These are phyloP conservation scores for Arthrobotrys conoides DNA, from an alignment of 2,329 filamentous ascomycete genomes.

Conservation along the genomic window DNA sequence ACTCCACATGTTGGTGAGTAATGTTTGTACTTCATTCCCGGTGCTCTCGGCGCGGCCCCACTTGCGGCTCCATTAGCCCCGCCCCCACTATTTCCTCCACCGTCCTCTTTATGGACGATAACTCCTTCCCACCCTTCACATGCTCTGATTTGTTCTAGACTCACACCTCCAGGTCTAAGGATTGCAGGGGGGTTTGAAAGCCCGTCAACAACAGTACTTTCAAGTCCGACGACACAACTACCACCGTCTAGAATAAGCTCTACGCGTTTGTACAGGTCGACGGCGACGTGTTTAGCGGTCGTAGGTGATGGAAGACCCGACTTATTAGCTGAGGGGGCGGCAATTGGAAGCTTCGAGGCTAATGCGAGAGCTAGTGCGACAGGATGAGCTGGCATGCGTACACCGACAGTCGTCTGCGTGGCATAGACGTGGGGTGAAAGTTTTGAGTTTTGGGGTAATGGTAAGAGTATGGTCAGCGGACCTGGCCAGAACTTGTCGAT, in stretches of 20 bases:
- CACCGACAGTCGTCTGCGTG: constrained; percentile 85
- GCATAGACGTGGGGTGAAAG: constrained; percentile 95
- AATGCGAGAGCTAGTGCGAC: constrained; percentile 91
- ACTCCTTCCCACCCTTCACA: constrained; percentile 87
- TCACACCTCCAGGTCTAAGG: constrained; percentile 87
- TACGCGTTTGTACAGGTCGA: constrained; percentile 86
- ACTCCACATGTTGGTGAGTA: constrained; percentile 93
- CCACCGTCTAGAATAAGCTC: constrained; percentile 91
- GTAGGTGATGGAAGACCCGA: constrained; percentile 95
- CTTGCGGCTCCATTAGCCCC: constrained; percentile 77
- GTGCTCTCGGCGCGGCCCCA: constrained; percentile 80
- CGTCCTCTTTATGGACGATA: constrained; percentile 39
- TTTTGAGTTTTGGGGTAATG: constrained; percentile 77
- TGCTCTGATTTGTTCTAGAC: constrained; percentile 80
- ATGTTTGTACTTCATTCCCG: constrained; percentile 99
- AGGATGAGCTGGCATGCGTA: constrained; percentile 85
- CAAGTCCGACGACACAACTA: constrained; percentile 86
- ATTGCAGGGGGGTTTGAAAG: constrained; percentile 84
- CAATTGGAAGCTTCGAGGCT: constrained; percentile 81
- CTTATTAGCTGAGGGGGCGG: constrained; percentile 93
- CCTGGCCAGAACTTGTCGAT: constrained; percentile 93
- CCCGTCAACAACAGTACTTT: constrained; percentile 97
- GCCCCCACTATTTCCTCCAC: constrained; percentile 68
- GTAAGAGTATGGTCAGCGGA: constrained; percentile 89
- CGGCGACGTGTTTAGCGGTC: constrained; percentile 86